phyloP scores from a whole-genome alignment of 345 rosid genomes.

The Geranium brycei region DNA sequence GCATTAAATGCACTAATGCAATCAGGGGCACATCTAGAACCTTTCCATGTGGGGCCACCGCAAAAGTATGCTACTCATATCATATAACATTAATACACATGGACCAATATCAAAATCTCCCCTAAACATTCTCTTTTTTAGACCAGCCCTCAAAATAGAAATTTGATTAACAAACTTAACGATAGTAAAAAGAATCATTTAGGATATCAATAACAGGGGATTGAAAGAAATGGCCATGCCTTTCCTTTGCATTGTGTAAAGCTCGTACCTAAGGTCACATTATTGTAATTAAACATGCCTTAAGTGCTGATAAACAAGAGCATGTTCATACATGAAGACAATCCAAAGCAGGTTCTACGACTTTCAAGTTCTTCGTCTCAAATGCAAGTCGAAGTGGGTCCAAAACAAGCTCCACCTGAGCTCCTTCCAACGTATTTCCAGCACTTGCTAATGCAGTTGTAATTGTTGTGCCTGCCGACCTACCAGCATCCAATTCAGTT shows the following conservation, averaged over 20 bases:
- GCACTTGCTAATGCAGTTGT: conserved; percentile 60
- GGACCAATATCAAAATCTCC: no score
- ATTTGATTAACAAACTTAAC: no score
- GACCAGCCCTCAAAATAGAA: no score
- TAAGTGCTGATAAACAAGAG: conserved; percentile 4
- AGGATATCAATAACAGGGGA: background rate
- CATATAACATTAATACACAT: no score
- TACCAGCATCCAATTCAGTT: conserved; percentile 27
- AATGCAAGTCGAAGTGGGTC: conserved; percentile 88
- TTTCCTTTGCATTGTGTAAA: background rate
- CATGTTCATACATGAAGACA: conserved; percentile 76
- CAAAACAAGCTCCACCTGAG: conserved; percentile 79
- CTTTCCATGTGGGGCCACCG: no score
- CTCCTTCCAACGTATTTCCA: conserved; percentile 67
- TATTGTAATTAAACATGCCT: background rate
- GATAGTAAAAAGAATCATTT: background rate
- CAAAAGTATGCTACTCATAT: background rate
- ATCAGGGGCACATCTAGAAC: background rate
- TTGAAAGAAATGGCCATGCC: background rate
- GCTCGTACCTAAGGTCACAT: background rate
- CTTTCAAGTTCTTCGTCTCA: conserved; percentile 78
- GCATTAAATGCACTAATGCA: conserved; percentile 1
- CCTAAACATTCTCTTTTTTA: no score
- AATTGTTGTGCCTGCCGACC: conserved; percentile 24
- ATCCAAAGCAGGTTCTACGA: conserved; percentile 90